Evolutionary conservation across 2,329 filamentous ascomycete genomes (phyloP), one percentile per base, ranked within the genome.

Genomic region (Calycina herbarum): DNA sequence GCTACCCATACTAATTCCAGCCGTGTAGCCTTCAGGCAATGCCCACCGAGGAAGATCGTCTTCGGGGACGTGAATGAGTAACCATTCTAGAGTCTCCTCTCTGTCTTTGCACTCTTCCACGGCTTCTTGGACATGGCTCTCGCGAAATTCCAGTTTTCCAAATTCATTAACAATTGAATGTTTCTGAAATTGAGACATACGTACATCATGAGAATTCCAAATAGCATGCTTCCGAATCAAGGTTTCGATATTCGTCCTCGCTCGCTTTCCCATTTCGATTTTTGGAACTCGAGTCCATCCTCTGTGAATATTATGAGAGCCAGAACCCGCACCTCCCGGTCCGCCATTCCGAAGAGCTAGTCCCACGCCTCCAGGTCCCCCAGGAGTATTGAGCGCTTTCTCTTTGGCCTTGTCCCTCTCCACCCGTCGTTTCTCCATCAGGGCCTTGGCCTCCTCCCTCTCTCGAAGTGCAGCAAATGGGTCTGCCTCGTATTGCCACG

Each of bases 41-140:
- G 92, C 92, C 93, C 94, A 98, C 6, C 86, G 82, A 0, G 95
- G 95, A n/a, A 98, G 81, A 73, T 98, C 95, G 75, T 99, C 95
- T 76, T 99, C 95, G 0, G 95, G 95, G 2, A 99, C 93, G 78
- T 99, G 94, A 61, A 98, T 94, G 59, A 99, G 84, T 17, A 99
- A 84, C 95, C 95, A 99, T 77, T 98, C 94, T 2, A 99, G 83
- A 17, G 93, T 89, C 78, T 99, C 95, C 76, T 97, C 94, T 35
- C 90, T 85, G 76, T 97, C 93, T 77, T 94, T 96, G 80, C 94
- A 97, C 73, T 94, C 88, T 57, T 87, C 87, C 0, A 91, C 86
- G 8, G 95, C 94, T 79, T 99, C 95, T 74, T 96, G 88, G 51
- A 94, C 86, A 75, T 99, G 95, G 73, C 90, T 96, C 72, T 83